Evolutionary conservation across 495 filamentous ascomycete genomes (phyloP), one percentile per base, ranked within the genome.

Genomic region (Annulohypoxylon bovei): DNA sequence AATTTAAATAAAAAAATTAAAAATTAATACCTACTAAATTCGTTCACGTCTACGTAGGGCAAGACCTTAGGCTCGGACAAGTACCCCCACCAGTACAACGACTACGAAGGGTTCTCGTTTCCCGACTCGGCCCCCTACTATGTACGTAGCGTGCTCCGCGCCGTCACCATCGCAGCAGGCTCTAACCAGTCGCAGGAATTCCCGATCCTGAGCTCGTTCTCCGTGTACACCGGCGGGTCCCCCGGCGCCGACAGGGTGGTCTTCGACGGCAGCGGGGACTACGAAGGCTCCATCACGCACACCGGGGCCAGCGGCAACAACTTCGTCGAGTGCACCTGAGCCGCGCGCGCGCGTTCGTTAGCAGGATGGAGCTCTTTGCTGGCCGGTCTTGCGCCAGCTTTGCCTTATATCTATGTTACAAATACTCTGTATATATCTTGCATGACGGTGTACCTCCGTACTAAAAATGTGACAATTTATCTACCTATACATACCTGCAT

Each of bases 101-200:
- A 93, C 84, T 88, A 88, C 76, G 91, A 94, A 76, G 89, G 87
- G 39, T 92, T 93, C 77, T 79, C 77, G 59, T 93, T 94, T 80
- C 81, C 84, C 33, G 83, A 78, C 42, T 11, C 49, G 8, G 68
- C 65, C 1, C 88, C 89, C 0, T 93, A 88, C 80, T 89, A 91
- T 67, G n/a, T n/a, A n/a, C n/a, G n/a, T n/a, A n/a, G n/a, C n/a
- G n/a, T n/a, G n/a, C n/a, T n/a, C n/a, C n/a, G n/a, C n/a, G n/a
- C n/a, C n/a, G n/a, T n/a, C n/a, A n/a, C n/a, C n/a, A n/a, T n/a
- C n/a, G n/a, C n/a, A n/a, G n/a, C n/a, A n/a, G n/a, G n/a, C n/a
- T n/a, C n/a, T n/a, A n/a, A n/a, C n/a, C n/a, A n/a, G n/a, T n/a
- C n/a, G n/a, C n/a, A n/a, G n/a, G 91, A 93, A 75, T 93, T 88